Evolutionary conservation across 176 grass and related monocot genomes (phyloP).

Genomic region (Sorghum bicolor): Sorghum_bicolor_NCBIv3 NC_012871.2:72243001-72243500

Average conservation of each 20-base stretch:
- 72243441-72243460: slow-evolving; percentile 73
- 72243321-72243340: slow-evolving; percentile 71
- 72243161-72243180: slow-evolving; percentile 69
- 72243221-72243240: slow-evolving; percentile 63
- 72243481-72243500: slow-evolving; percentile 56
- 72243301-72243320: slow-evolving; percentile 73
- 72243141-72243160: slow-evolving; percentile 94
- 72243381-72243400: slow-evolving; percentile 77
- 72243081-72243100: slow-evolving; percentile 65
- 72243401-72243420: slow-evolving; percentile 77
- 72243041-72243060: slow-evolving; percentile 90
- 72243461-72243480: slow-evolving; percentile 64
- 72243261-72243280: slow-evolving; percentile 76
- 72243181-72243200: slow-evolving; percentile 85
- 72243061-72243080: slow-evolving; percentile 73
- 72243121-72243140: slow-evolving; percentile 69
- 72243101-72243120: slow-evolving; percentile 65
- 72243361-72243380: slow-evolving; percentile 76
- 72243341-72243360: slow-evolving; percentile 93
- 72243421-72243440: slow-evolving; percentile 68
- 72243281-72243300: slow-evolving; percentile 79
- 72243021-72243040: slow-evolving; percentile 83
- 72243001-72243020: slow-evolving; percentile 51
- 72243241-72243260: slow-evolving; percentile 98
- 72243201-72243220: slow-evolving; percentile 67